Evolutionary conservation across 2,329 filamentous ascomycete genomes (phyloP).

Genomic region (Corinectria fuckeliana): DNA sequence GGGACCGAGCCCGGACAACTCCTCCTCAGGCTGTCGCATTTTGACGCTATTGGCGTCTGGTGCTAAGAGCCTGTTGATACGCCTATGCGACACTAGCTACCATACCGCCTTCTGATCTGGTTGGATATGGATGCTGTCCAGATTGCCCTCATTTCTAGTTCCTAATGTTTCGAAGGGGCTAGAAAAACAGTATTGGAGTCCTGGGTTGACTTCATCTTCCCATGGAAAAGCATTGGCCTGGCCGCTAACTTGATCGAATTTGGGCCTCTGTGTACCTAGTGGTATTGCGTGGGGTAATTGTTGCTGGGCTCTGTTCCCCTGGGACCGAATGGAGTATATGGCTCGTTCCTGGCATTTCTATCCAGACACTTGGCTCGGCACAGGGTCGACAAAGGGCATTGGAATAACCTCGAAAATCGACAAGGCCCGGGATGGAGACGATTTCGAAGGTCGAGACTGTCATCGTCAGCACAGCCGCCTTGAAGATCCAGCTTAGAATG

Average conservation of each 20-base stretch:
- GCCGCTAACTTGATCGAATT: not conserved
- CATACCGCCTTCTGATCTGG: not conserved
- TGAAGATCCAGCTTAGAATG: not conserved
- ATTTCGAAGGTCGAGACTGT: not conserved
- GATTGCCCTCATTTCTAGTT: not conserved
- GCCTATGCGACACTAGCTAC: too few relatives aligned
- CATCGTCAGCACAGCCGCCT: not conserved
- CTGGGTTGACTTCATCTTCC: not conserved
- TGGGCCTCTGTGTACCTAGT: not conserved
- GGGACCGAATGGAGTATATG: not conserved
- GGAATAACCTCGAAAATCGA: too few relatives aligned
- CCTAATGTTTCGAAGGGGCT: not conserved
- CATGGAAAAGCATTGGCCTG: not conserved
- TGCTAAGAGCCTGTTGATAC: too few relatives aligned
- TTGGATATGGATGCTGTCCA: not conserved
- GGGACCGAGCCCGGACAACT: too few relatives aligned
- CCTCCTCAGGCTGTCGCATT: too few relatives aligned
- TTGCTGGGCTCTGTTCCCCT: not conserved
- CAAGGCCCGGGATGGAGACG: not conserved
- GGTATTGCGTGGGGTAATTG: not conserved
- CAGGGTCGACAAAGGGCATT: not conserved
- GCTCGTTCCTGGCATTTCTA: not conserved
- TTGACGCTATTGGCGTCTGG: too few relatives aligned
- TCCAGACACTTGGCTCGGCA: not conserved
- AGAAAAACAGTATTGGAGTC: not conserved